Evolutionary conservation across 371 early-diverging fungal species (phyloP).

Genomic region (Syncephalis fuscata): DNA sequence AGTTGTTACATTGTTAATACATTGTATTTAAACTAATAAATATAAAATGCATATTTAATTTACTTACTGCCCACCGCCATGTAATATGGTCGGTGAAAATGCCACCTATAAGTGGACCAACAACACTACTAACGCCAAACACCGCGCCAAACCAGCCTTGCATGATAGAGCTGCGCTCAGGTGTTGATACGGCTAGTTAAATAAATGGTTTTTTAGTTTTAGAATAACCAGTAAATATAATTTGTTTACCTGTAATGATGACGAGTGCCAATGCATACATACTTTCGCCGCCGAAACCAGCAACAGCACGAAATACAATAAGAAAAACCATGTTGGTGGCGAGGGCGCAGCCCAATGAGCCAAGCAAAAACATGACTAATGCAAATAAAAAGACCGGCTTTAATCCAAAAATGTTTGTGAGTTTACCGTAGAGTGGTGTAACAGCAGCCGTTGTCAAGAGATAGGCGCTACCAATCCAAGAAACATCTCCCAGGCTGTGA

Average conservation of each 20-base stretch:
- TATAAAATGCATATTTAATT: too few species aligned
- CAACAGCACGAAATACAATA: conserved; percentile 39
- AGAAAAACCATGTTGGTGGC: conserved; percentile 32
- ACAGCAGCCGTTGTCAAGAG: conserved; percentile 21
- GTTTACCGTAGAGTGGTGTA: conserved; percentile 22
- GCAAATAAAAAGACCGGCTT: conserved; percentile 35
- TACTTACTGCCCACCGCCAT: conserved; percentile 16
- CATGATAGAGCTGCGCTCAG: conserved; percentile 2
- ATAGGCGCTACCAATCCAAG: conserved; percentile 41
- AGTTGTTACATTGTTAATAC: conserved; percentile 26
- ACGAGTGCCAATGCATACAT: conserved; percentile 45
- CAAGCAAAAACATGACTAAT: conserved; percentile 35
- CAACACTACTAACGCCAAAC: conserved; percentile 19
- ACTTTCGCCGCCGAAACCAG: conserved; percentile 49
- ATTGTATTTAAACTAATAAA: conserved; percentile 13
- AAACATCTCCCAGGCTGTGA: conserved; percentile 23
- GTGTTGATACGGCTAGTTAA: conserved; percentile 1
- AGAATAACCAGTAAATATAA: conserved; percentile 6
- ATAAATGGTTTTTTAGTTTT: background rate
- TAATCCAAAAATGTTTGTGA: conserved; percentile 59
- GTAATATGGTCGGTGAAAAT: conserved; percentile 19
- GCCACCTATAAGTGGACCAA: conserved; percentile 29
- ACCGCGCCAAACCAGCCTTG: conserved; percentile 25
- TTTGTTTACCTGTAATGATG: conserved; percentile 44
- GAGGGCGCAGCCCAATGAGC: conserved; percentile 38